Conservation (phyloP, 805 yeast species). For the Nadsonia fulvescens region DNA sequence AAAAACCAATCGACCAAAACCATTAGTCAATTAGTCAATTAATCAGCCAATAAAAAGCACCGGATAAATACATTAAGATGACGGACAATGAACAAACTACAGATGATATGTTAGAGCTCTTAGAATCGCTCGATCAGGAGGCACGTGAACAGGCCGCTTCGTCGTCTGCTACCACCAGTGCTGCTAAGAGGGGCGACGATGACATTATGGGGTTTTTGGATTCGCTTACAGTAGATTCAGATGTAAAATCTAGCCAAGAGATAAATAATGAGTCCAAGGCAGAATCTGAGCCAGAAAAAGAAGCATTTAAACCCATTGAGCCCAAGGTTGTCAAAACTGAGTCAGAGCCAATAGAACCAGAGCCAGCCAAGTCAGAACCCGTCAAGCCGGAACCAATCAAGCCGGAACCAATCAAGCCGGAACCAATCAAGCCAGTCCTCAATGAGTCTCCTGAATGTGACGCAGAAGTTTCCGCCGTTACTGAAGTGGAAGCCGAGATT, state of each 20-base stretch:
- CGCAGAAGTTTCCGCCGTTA: conserved; percentile 1
- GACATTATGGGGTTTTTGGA: conserved; percentile 26
- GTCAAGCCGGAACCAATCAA: background rate
- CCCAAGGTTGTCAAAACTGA: background rate
- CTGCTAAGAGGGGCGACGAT: conserved; percentile 17
- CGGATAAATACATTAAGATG: conserved; percentile 1
- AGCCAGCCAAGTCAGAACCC: background rate
- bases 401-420: conserved; percentile 5
- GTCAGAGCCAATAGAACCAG: background rate
- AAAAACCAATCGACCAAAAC: no score
- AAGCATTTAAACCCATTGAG: background rate
- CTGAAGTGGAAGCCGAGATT: conserved; percentile 1
- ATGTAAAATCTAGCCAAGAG: conserved; percentile 4
- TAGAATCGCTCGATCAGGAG: conserved; percentile 20
- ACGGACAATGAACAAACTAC: conserved; percentile 8
- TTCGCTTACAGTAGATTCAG: conserved; percentile 17
- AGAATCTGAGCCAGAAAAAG: no score
- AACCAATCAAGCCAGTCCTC: conserved; percentile 3
- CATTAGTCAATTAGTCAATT: no score
- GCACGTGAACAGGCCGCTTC: no score
- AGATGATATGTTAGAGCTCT: conserved; percentile 23
- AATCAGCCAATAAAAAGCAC: no score
- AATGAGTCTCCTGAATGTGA: conserved; percentile 3
- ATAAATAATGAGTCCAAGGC: conserved; percentile 3
- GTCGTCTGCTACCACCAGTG: conserved; percentile 6